phyloP scores from a whole-genome alignment of 305 asterid genomes.

The Fraxinus floribunda region DNA sequence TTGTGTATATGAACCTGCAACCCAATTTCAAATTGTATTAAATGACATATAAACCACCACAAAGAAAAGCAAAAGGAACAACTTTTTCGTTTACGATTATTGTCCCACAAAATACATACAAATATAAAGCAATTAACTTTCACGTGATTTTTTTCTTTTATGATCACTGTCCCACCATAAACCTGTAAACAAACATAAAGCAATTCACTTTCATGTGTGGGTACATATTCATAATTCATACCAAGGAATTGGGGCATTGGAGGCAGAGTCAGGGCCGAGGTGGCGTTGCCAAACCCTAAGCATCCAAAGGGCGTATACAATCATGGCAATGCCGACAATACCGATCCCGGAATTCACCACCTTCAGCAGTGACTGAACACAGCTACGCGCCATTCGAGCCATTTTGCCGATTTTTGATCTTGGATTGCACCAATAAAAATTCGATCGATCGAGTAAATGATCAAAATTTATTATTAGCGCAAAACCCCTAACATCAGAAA shows the following conservation, averaged over 20 bases:
- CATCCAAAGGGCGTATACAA: slow-evolving; percentile 84
- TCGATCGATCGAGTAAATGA: background rate
- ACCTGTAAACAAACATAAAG: background rate
- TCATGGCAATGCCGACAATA: slow-evolving; percentile 72
- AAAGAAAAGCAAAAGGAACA: background rate
- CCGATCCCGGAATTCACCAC: slow-evolving; percentile 71
- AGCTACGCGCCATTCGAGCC: slow-evolving; percentile 71
- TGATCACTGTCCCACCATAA: background rate
- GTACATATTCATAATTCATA: background rate
- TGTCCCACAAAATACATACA: background rate
- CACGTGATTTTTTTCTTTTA: background rate
- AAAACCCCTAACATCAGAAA: background rate
- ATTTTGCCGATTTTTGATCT: slow-evolving; percentile 26
- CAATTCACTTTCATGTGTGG: background rate
- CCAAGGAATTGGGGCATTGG: slow-evolving; percentile 43
- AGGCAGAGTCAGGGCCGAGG: slow-evolving; percentile 27
- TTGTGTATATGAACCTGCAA: slow-evolving; percentile 83
- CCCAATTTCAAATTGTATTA: background rate
- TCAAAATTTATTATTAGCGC: background rate
- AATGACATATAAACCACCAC: background rate
- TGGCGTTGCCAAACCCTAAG: slow-evolving; percentile 68
- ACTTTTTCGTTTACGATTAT: background rate
- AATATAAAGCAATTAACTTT: slow-evolving; percentile 11
- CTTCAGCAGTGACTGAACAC: slow-evolving; percentile 67
- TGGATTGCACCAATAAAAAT: background rate